Evolutionary conservation across 1,284 basidiomycete species (phyloP).

Genomic region (Melampsora americana): DNA sequence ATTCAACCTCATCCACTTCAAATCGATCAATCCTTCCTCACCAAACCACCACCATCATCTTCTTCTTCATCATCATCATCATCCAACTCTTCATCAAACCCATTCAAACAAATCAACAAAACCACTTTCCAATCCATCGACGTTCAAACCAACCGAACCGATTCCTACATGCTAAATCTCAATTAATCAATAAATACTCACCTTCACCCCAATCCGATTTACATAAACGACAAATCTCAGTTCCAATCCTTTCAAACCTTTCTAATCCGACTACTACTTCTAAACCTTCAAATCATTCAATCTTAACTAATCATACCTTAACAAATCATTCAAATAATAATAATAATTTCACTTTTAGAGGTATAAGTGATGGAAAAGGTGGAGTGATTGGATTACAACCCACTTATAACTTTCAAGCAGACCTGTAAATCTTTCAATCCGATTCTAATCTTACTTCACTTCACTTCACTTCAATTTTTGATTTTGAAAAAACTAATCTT

Average conservation of each 20-base stretch:
- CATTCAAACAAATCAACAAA: too few relatives aligned
- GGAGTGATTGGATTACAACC: conserved; percentile 27
- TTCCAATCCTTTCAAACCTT: not conserved
- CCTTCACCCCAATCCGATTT: not conserved
- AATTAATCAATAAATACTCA: not conserved
- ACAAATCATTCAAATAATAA: too few relatives aligned
- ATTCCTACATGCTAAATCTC: not conserved
- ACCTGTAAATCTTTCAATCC: conserved; percentile 41
- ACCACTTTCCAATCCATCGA: too few relatives aligned
- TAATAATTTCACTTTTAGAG: conserved; percentile 21
- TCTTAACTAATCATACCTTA: too few relatives aligned
- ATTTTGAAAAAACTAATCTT: conserved; percentile 1
- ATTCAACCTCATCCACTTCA: too few relatives aligned
- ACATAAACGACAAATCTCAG: conserved; percentile 3
- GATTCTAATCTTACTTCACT: too few relatives aligned
- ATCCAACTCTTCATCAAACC: too few relatives aligned
- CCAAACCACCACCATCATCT: too few relatives aligned
- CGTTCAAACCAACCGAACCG: not conserved
- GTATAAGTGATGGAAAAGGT: conserved; percentile 13
- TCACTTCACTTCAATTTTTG: too few relatives aligned
- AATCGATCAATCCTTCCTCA: too few relatives aligned
- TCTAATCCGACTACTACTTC: conserved; percentile 38
- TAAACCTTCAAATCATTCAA: not conserved
- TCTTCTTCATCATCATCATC: too few relatives aligned
- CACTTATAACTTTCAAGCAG: conserved; percentile 40